Base-by-base conservation (phyloP, 805 yeast species). In the Huiozyma naganishii region DNA sequence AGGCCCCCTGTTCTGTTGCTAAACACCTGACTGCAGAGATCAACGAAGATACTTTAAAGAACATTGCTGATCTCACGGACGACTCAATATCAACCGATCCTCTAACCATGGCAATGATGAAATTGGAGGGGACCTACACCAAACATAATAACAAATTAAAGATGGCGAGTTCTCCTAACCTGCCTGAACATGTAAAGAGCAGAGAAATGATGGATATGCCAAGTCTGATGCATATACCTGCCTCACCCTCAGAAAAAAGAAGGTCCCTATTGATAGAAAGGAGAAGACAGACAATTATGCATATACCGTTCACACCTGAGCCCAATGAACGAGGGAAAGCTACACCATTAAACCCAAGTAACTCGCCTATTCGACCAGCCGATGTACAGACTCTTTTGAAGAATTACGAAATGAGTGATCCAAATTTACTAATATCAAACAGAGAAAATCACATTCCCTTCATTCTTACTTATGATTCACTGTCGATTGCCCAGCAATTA, bases 1-100 rank as follows among this genome's bases (percentile, higher is more conserved):
- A 32, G n/a, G 34, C 34, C n/a, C 23, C 23, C 23, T 17, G 23
- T 17, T 30, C 33, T 9, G n/a, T 9, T 9, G 33, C 33, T 11
- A 30, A 30, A 30, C 11, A 30, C 9, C 8, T 27, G n/a, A 35
- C 30, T 34, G 32, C 30, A 13, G 32, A 34, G 27, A 27, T 43
- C 2, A 42, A 48, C 11, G 43, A 45, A 12, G 37, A 44, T 4
- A 41, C 41, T 12, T 37, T 55, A 23, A 47, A 51, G 33, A 86
- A 80, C 54, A 70, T 88, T 40, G 94, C 94, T 1, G 83, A 83
- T 6, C 77, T 89, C 41, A 90, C 96, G 0, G 96, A 90, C 59
- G 88, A 82, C 39, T 71, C 79, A 0, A 66, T 74, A 36, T 70
- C 67, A 35, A 75, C 71, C 29, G 84, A 86, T 61, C 95, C 95